Percentiles rank a stretch among this genome's conserved stretches.
Conservation (phyloP, 106 monocot species). For the Allium cepa region DNA sequence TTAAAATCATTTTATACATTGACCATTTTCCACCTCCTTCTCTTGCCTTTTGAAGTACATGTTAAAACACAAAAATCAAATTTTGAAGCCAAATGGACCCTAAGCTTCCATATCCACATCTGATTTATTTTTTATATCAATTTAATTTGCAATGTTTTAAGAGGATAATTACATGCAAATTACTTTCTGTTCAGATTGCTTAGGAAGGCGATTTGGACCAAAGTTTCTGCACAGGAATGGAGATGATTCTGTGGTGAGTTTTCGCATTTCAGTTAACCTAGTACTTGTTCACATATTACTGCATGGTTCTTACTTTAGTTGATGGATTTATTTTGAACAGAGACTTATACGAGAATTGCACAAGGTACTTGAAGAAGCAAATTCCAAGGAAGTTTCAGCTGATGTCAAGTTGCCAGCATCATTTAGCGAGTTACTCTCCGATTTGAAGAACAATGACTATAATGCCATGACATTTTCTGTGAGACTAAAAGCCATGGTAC, state of each 20-base stretch:
- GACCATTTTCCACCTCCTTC: too few relatives aligned
- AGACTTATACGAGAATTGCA: conserved; percentile 67
- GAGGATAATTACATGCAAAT: too few relatives aligned
- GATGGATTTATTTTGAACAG: conserved; percentile 26
- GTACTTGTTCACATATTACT: not conserved
- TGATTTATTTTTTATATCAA: too few relatives aligned
- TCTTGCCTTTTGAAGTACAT: too few relatives aligned
- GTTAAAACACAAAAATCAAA: too few relatives aligned
- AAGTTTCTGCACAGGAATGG: conserved; percentile 49
- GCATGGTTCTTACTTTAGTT: not conserved
- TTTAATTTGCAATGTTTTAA: too few relatives aligned
- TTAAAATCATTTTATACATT: too few relatives aligned
- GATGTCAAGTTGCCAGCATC: conserved; percentile 54
- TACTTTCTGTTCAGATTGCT: conserved; percentile 57
- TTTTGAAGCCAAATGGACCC: too few relatives aligned
- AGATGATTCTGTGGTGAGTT: conserved; percentile 60
- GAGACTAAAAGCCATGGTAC: conserved; percentile 73
- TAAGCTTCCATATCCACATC: too few relatives aligned
- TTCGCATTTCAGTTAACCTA: not conserved
- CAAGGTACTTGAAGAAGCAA: conserved; percentile 48
- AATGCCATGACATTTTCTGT: conserved; percentile 76
- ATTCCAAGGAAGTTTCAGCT: conserved; percentile 44
- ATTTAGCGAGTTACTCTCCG: conserved; percentile 60
- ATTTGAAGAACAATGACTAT: conserved; percentile 62
- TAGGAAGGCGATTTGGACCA: conserved; percentile 74